Evolutionary conservation across 1,139 yeast genomes (phyloP).

Genomic region (Sugiyamaella japonica): DNA sequence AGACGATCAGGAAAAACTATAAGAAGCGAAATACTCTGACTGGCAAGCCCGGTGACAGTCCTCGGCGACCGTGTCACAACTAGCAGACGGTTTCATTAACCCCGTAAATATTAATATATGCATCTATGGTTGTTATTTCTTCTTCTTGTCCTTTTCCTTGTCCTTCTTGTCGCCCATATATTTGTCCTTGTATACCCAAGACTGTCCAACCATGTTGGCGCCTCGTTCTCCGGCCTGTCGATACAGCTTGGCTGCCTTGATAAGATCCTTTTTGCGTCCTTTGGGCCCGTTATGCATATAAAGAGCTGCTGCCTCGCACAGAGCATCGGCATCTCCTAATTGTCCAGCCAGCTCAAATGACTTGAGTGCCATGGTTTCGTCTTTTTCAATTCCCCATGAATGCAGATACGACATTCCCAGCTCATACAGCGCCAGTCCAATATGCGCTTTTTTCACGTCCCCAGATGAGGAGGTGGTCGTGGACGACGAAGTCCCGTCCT

Average conservation of each 20-base stretch:
- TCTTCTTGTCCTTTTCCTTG: constrained; percentile 16
- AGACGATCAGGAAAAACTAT: constrained; percentile 45
- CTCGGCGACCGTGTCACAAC: constrained; percentile 8
- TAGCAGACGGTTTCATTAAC: not conserved
- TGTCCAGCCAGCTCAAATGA: constrained; percentile 67
- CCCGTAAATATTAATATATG: not conserved
- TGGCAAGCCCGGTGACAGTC: constrained; percentile 15
- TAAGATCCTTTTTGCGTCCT: constrained; percentile 58
- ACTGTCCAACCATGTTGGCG: constrained; percentile 63
- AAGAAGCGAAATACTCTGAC: constrained; percentile 19
- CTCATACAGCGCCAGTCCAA: constrained; percentile 52
- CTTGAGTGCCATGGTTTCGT: constrained; percentile 59
- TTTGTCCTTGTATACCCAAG: constrained; percentile 78
- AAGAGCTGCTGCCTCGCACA: constrained; percentile 69
- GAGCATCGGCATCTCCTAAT: constrained; percentile 68
- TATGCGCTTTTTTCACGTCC: constrained; percentile 36
- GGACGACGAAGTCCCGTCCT: not conserved
- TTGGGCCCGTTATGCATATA: constrained; percentile 60
- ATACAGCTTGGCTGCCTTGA: constrained; percentile 70
- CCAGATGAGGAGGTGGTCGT: constrained; percentile 19
- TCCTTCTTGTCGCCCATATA: constrained; percentile 44
- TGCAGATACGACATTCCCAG: constrained; percentile 60
- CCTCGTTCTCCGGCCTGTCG: constrained; percentile 68
- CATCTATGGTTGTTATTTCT: not conserved
- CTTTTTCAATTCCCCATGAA: constrained; percentile 60